phyloP scores from a whole-genome alignment of 1,284 basidiomycete species.

The Waitea zeae region DNA sequence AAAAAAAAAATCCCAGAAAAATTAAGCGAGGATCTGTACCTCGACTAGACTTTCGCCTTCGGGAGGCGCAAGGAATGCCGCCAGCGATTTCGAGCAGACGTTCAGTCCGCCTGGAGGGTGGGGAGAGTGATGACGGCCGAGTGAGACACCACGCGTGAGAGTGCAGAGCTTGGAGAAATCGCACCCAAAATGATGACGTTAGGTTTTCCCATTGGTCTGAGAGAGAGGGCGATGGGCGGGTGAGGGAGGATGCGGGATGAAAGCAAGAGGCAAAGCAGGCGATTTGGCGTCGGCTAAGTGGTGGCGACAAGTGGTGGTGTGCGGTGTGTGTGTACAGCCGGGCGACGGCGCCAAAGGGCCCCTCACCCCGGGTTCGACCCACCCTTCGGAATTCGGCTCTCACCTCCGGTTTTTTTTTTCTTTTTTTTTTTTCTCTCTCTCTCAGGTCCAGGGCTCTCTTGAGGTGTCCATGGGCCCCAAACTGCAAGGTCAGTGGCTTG shows the following conservation, averaged over 20 bases:
- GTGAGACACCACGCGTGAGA: slow-evolving; percentile 5
- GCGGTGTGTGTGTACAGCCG: not conserved
- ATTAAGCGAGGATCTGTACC: slow-evolving; percentile 17
- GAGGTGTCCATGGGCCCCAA: no score
- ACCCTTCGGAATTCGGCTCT: not conserved
- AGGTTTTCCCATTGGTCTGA: slow-evolving; percentile 32
- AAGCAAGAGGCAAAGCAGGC: slow-evolving; percentile 3
- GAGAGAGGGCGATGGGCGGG: slow-evolving; percentile 5
- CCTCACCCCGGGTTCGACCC: not conserved
- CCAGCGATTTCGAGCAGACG: slow-evolving; percentile 53
- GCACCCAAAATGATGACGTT: slow-evolving; percentile 67
- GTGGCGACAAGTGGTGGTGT: not conserved
- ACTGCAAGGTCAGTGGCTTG: no score
- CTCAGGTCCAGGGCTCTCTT: no score
- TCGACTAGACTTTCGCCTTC: slow-evolving; percentile 54
- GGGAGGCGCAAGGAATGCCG: slow-evolving; percentile 40
- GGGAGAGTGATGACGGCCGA: slow-evolving; percentile 7
- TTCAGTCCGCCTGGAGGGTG: slow-evolving; percentile 75
- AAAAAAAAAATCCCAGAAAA: slow-evolving; percentile 1
- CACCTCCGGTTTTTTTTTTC: no score
- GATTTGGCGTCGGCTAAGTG: slow-evolving; percentile 5
- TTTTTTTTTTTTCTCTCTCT: no score
- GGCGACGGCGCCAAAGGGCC: not conserved
- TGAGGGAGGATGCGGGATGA: slow-evolving; percentile 5
- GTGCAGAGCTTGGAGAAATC: slow-evolving; percentile 4